Base-by-base conservation (phyloP, 2,329 filamentous ascomycete genomes). In the Myotisia sp. region DNA sequence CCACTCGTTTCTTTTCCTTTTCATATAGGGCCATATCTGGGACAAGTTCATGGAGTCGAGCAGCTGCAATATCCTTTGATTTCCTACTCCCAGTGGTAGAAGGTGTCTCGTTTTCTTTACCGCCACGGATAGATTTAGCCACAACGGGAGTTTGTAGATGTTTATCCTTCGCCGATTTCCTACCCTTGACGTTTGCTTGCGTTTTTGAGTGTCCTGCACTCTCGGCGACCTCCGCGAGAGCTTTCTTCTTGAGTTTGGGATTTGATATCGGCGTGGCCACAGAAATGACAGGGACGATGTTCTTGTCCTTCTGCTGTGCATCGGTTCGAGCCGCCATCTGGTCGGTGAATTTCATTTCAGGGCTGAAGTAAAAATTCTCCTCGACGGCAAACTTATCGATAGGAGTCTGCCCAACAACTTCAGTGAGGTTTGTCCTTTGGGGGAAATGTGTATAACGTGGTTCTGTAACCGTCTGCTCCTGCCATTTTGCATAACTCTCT, bases 401-500 rank as follows among this genome's bases (percentile, higher is more conserved):
- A 41, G 75, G 75, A 0, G 84, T 94, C 53, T 92, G 83, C 13
- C 90, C 90, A 38, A 93, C 82, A 36, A 95, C 74, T 55, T 95
- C 90, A 33, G 85, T 81, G 4, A 98, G 67, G 52, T 98, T 95
- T 2, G 87, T 95, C 37, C 85, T 72, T 7, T 71, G 69, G 10
- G 90, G 90, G 45, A 95, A 98, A 51, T 85, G 77, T 1, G 71
- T 83, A 52, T 92, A 98, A 42, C 79, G 77, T 6, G 70, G 65
- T 33, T 81, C 72, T 3, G 79, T 79, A 14, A 86, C 61, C 0
- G 73, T 71, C 52, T 83, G 79, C 38, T 79, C 63, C 49, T 80
- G 70, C 62, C 85, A 93, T 52, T 80, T 84, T 2, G 87, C 84
- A 51, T 95, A 98, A 56, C 85, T 92, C 51, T 98, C 90, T 56